Conservation (phyloP, 148 eudicot genomes). For the Rhododendron henanense region DNA sequence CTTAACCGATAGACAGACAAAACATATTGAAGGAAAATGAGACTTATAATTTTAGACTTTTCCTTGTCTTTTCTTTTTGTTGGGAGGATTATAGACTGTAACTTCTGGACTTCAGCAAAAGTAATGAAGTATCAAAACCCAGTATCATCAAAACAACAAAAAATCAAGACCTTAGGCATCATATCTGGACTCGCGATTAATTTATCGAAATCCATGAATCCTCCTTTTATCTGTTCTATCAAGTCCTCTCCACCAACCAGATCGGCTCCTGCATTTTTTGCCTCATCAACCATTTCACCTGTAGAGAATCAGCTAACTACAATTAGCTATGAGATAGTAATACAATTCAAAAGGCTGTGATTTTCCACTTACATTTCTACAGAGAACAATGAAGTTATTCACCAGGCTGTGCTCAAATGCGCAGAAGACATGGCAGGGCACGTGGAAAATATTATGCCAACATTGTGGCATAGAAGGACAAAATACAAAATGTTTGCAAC, state of each 20-base stretch:
- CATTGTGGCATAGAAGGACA: not conserved
- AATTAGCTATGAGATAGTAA: slow-evolving; percentile 3
- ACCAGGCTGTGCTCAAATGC: not conserved
- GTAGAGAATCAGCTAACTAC: slow-evolving; percentile 15
- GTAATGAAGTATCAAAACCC: not conserved
- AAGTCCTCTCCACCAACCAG: slow-evolving; percentile 92
- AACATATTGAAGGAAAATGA: not conserved
- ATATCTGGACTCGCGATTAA: slow-evolving; percentile 94
- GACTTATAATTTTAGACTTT: not conserved
- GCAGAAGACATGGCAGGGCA: not conserved
- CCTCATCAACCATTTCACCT: slow-evolving; percentile 95
- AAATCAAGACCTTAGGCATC: slow-evolving; percentile 86
- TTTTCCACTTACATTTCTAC: not conserved
- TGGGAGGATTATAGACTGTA: not conserved
- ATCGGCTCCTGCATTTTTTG: slow-evolving; percentile 96
- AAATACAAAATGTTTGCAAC: not conserved
- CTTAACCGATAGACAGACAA: not conserved
- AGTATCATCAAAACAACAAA: not conserved
- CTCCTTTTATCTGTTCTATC: slow-evolving; percentile 82
- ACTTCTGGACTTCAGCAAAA: not conserved
- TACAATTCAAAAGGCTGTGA: not conserved
- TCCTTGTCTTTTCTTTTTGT: not conserved
- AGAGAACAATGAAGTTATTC: not conserved
- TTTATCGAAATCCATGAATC: slow-evolving; percentile 96
- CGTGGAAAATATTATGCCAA: not conserved